These are phyloP conservation scores for Malassezia yamatoensis DNA, from an alignment of 1,284 basidiomycete genomes.

Conservation along the genomic window DNA sequence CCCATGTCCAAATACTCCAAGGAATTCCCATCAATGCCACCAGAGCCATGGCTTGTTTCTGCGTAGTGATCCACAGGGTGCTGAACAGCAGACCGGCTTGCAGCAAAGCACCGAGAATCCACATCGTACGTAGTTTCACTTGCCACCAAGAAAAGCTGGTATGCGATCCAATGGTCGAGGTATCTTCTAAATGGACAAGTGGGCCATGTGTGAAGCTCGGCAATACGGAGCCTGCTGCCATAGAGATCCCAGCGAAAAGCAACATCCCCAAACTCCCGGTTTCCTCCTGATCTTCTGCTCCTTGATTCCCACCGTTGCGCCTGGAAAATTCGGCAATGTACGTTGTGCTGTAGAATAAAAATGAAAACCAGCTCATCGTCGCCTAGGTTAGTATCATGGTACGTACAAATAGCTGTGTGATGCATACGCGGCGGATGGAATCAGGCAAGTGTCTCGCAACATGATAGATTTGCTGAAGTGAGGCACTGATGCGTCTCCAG, in stretches of 20 bases:
- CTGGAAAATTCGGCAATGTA: constrained; percentile 84
- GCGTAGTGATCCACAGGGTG: constrained; percentile 25
- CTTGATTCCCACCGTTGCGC: constrained; percentile 56
- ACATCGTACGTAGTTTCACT: constrained; percentile 33
- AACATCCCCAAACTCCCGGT: constrained; percentile 40
- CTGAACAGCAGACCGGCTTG: constrained; percentile 24
- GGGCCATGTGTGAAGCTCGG: constrained; percentile 32
- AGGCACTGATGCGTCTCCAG: constrained; percentile 10
- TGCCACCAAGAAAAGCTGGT: constrained; percentile 1
- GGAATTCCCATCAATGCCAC: constrained; percentile 38
- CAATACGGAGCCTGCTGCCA: constrained; percentile 26
- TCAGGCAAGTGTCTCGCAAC: constrained; percentile 29
- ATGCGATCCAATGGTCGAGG: background rate
- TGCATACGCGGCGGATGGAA: constrained; percentile 56
- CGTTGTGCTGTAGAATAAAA: constrained; percentile 58
- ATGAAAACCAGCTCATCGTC: constrained; percentile 63
- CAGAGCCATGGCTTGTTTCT: constrained; percentile 25
- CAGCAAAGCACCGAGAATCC: constrained; percentile 27
- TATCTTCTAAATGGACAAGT: background rate
- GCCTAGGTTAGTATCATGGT: background rate
- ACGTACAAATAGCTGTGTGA: constrained; percentile 69
- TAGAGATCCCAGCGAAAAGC: constrained; percentile 33
- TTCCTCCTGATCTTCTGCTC: constrained; percentile 28
- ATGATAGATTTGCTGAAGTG: constrained; percentile 26
- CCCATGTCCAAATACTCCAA: constrained; percentile 45